phyloP scores from a whole-genome alignment of 2,329 filamentous ascomycete species.

The Pseudogymnoascus sp. region DNA sequence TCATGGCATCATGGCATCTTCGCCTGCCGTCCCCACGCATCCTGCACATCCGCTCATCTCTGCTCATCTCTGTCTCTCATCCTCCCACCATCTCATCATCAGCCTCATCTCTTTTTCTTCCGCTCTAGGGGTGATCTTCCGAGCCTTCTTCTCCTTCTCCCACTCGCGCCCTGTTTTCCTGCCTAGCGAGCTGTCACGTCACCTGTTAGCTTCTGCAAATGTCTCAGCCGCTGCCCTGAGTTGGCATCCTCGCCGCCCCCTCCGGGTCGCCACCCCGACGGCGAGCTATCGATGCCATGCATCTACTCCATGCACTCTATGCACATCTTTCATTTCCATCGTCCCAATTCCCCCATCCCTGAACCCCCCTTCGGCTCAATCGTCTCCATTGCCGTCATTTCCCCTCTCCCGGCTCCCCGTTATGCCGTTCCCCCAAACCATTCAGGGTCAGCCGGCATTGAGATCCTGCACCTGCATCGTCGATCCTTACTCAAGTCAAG shows the following conservation, averaged over 20 bases:
- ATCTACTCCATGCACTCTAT: neutral
- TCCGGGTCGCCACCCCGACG: neutral
- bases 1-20: neutral
- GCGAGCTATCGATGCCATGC: neutral
- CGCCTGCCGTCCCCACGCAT: neutral
- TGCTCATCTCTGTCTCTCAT: neutral
- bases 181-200: neutral
- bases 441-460: neutral
- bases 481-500: conserved; percentile 1
- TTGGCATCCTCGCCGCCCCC: neutral
- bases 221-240: neutral
- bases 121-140: neutral
- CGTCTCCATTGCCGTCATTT: neutral
- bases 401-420: neutral
- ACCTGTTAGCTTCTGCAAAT: neutral
- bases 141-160: neutral
- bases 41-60: neutral
- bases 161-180: neutral
- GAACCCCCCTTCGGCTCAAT: neutral
- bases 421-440: neutral
- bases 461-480: neutral
- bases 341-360: neutral
- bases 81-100: neutral
- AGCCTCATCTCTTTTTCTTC: neutral
- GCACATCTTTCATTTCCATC: neutral